Base-by-base conservation (phyloP, 108 stramenopile species). In the Cyclotella choctawhatcheeana region DNA sequence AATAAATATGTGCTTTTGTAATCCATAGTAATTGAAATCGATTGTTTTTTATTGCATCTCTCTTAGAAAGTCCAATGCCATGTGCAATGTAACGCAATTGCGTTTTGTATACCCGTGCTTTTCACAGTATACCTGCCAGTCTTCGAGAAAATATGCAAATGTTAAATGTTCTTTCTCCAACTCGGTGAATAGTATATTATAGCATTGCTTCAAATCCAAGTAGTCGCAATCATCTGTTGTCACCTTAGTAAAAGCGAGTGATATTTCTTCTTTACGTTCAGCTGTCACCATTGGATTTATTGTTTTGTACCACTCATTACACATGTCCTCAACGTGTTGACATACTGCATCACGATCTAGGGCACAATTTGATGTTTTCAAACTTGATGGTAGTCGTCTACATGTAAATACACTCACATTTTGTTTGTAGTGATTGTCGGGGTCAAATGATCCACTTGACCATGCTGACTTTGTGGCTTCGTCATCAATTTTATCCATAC, bases 141-240 rank as follows among this genome's bases (percentile, higher is more conserved):
- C 93, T 67, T 94, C 88, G 48, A 90, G 29, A 67, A 94, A 94
- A 43, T 79, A 77, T 24, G 90, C 90, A 73, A 64, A 94, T 0
- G 79, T 81, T 72, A 92, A 79, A 67, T 86, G 84, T 50, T 94
- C 89, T 44, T 84, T 86, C 62, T 94, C 93, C 7, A 75, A 79
- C 0, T 80, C 84, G 31, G 90, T 92, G 58, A 94, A 94, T 32
- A 94, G 35, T 8, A 88, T 55, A 10, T 68, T 44, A 58, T 87
- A 92, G 66, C 82, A 88, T 13, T 69, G 17, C 44, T 58, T 31
- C 30, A 92, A 55, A 48, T 66, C 53, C 27, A 87, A 67, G 10
- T 59, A 21, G 10, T 44, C 56, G 13, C 29, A 6, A 10, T 14
- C 55, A 30, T 31, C 29, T 18, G 27, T 58, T 48, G 37, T 33